Evolutionary conservation across 2,329 filamentous ascomycete genomes (phyloP), one percentile per base, ranked within the genome.

Genomic region (Arthrobotrys iridis): DNA sequence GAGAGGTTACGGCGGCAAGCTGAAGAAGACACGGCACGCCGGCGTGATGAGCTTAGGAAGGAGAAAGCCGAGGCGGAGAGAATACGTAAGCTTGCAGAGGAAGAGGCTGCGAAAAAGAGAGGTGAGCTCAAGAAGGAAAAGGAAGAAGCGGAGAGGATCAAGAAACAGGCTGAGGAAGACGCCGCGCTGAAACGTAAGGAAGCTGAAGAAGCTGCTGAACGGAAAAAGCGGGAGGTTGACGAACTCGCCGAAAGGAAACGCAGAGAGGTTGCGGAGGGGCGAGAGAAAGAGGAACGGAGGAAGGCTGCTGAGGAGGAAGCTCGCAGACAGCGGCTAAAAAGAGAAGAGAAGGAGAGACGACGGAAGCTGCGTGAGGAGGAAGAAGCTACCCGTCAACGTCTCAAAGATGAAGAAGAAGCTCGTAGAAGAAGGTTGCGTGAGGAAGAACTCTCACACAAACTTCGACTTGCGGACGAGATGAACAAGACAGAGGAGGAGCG

Each of bases 141-240:
- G 37, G 35, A 57, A 24, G 71, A 64, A 22, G 71, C 71, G 10
- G 59, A 68, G 18, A 37, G 46, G 35, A 35, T 63, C 18, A 30
- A 43, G 11, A 62, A 62, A 20, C 58, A 57, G 40, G 59, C 59
- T 6, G 59, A 72, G n/a, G 43, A 52, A 26, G 48, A 67, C 2
- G 98, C 96, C 84, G 98, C 98, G 83, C 84, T 97, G 83, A 91
- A 94, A 35, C 98, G 98, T 80, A 94, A 98, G 81, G 92, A 98
- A 79, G 93, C 94, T 0, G 87, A 87, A 75, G 93, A 91, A 81
- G 89, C 92, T 79, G 97, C 97, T 81, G 93, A 97, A 82, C 89
- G 91, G 57, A 85, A 98, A 30, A 89, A 90, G 80, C 92, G 93
- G 5, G 96, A 97, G 77, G 93, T 97, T 67, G 92, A 94, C 60